Evolutionary conservation across 2,329 filamentous ascomycete species (phyloP), one percentile per base, ranked within the genome.

Genomic region (Phialophora chinensis): DNA sequence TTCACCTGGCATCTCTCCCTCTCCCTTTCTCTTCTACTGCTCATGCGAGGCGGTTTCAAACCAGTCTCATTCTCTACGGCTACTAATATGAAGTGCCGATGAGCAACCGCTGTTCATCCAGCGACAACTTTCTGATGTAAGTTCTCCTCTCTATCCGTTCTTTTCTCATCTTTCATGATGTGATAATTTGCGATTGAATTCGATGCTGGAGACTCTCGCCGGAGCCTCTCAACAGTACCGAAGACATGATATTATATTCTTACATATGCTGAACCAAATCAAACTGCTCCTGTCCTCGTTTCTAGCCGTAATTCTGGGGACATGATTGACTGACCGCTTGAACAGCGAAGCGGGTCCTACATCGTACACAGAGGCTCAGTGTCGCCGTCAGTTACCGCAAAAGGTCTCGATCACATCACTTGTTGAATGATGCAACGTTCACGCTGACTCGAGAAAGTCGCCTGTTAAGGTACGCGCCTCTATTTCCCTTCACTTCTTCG

Each of bases 181-280:
- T 90, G 84, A 91, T 92, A 97, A 97, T 97, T 97, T 97, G 93
- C 93, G 93, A 94, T 94, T 96, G 93, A 97, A 90, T 86, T 85
- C 82, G 80, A 80, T 80, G 83, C 83, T 88, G 93, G 92, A 92
- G 85, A 83, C 91, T 88, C 92, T 90, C 90, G 93, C 93, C 93
- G 87, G 93, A 88, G 91, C 86, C 84, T 90, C 89, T 86, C 90
- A 89, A 93, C 89, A 90, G 85, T 82, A 77, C 82, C 83, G 86
- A 82, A 87, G 79, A 84, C 75, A 77, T 96, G 93, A 97, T 91
- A 96, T 91, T 93, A 82, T 89, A 88, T 87, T 94, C 93, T 97
- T 97, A 97, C 93, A 96, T 97, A 96, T 97, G 92, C 93, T 97
- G 93, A 97, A 29, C 12, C 29, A 55, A 55, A 14, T 11, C 38